Conservation (phyloP, 108 stramenopile genomes). For the Discostella pseudostelligera region DNA sequence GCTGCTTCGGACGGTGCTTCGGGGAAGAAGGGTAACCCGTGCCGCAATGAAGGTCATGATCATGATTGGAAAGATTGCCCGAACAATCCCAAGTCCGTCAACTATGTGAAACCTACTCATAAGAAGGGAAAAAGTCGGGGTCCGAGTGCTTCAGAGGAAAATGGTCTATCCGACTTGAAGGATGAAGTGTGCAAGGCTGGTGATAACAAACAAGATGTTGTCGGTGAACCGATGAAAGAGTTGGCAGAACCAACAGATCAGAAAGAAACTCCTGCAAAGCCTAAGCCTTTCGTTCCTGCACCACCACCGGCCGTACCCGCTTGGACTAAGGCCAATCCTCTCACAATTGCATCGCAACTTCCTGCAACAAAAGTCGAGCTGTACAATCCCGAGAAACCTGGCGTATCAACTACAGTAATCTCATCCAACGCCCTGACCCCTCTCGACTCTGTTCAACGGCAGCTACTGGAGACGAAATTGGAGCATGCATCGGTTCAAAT, state of each 20-base stretch:
- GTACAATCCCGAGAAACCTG: conserved; percentile 1
- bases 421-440: background rate
- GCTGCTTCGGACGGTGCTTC: conserved; percentile 4
- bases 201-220: background rate
- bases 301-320: conserved; percentile 36
- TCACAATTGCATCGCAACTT: conserved; percentile 13
- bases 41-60: conserved; percentile 30
- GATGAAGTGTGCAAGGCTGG: conserved; percentile 1
- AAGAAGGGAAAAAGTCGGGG: conserved; percentile 11
- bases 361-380: conserved; percentile 4
- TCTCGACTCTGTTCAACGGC: background rate
- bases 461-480: background rate
- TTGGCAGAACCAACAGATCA: conserved; percentile 2
- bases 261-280: conserved; percentile 5
- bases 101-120: conserved; percentile 4
- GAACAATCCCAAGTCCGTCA: conserved; percentile 26
- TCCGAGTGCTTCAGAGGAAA: background rate
- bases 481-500: background rate
- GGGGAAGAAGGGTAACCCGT: conserved; percentile 14
- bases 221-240: background rate
- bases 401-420: background rate
- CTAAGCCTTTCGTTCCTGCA: conserved; percentile 29
- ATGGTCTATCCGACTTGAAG: background rate
- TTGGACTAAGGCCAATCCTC: conserved; percentile 31
- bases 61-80: conserved; percentile 38